Percentiles rank a stretch among this genome's conserved stretches.
Evolutionary conservation across 129 eudicot species (phyloP).

Genomic region (Oenanthe sinensis): DNA sequence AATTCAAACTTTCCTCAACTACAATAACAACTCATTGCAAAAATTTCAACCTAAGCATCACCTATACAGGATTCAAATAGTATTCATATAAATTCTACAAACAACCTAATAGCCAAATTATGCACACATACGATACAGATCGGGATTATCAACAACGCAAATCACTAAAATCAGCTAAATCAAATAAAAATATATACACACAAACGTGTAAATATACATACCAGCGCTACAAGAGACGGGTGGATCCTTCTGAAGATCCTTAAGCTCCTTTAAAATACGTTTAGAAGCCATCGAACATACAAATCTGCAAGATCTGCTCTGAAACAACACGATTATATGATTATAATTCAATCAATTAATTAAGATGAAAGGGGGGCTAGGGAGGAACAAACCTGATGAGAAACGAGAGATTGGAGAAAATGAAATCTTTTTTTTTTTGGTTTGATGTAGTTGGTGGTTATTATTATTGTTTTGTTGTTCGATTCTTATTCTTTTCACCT

Average conservation of each 20-base stretch:
- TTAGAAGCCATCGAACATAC: conserved; percentile 3
- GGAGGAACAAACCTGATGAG: too few relatives aligned
- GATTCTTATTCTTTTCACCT: too few relatives aligned
- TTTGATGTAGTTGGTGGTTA: too few relatives aligned
- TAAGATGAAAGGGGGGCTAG: too few relatives aligned
- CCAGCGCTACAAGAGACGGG: conserved; percentile 9
- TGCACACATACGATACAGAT: neutral
- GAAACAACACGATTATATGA: neutral
- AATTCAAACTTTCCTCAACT: neutral
- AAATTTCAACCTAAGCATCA: neutral
- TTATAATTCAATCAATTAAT: neutral
- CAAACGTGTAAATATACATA: neutral
- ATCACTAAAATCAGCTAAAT: neutral
- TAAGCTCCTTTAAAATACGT: conserved; percentile 1
- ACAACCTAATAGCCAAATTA: neutral
- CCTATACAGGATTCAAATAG: neutral
- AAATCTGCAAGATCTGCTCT: neutral
- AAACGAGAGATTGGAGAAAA: too few relatives aligned
- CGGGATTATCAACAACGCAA: neutral
- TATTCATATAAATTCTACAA: neutral
- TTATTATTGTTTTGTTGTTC: too few relatives aligned
- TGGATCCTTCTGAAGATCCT: conserved; percentile 7
- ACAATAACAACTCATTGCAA: neutral
- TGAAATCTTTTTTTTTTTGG: too few relatives aligned
- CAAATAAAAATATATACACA: neutral